These are phyloP conservation scores for Plenodomus lindquistii DNA, from an alignment of 2,329 filamentous ascomycete species.

Conservation along the genomic window DNA sequence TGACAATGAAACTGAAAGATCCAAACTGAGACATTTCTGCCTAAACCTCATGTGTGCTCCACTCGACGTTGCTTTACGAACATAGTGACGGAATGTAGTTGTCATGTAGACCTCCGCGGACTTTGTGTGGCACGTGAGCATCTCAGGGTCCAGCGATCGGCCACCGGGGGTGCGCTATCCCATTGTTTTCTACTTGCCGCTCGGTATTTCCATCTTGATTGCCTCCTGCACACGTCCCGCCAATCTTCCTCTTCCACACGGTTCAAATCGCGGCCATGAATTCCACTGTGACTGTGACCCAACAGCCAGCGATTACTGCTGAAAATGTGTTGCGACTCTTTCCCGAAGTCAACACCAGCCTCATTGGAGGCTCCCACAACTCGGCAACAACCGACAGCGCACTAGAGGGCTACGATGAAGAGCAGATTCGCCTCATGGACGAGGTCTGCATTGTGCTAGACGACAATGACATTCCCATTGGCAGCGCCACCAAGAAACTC, in stretches of 20 bases:
- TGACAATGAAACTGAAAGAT: neutral
- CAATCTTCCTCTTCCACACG: neutral
- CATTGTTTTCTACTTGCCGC: neutral
- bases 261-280: slow-evolving; percentile 33
- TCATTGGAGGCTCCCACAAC: slow-evolving; percentile 65
- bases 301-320: slow-evolving; percentile 71
- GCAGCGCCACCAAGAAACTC: slow-evolving; percentile 95
- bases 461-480: slow-evolving; percentile 88
- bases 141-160: neutral
- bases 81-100: too few species aligned
- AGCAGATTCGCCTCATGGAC: slow-evolving; percentile 98
- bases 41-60: too few species aligned
- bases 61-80: too few species aligned
- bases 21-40: neutral
- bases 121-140: neutral
- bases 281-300: slow-evolving; percentile 35
- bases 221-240: slow-evolving; percentile 5
- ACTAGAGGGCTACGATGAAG: slow-evolving; percentile 89
- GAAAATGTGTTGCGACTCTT: slow-evolving; percentile 87
- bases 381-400: slow-evolving; percentile 63
- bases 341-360: slow-evolving; percentile 73
- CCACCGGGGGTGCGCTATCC: neutral
- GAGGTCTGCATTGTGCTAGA: slow-evolving; percentile 98
- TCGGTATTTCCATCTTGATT: neutral
- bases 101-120: neutral